phyloP scores from a whole-genome alignment of 1,139 yeast genomes.

The Scheffersomyces titani region DNA sequence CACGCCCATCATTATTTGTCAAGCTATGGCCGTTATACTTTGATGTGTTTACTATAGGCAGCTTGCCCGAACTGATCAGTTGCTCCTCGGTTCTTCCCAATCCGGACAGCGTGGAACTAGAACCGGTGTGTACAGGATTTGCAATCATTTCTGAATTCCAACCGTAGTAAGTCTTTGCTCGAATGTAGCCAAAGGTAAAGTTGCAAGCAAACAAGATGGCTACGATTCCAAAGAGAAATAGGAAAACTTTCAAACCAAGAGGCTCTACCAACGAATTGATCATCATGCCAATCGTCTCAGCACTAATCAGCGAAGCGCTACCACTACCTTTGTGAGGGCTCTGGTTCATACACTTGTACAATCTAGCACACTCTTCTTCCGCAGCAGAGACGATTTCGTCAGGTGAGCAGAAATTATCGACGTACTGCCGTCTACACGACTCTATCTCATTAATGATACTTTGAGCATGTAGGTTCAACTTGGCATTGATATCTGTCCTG shows the following conservation, averaged over 20 bases:
- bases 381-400: slow-evolving; percentile 61
- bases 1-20: neutral
- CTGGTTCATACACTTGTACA: slow-evolving; percentile 65
- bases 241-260: slow-evolving; percentile 56
- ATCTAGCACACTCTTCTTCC: slow-evolving; percentile 54
- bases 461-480: slow-evolving; percentile 42
- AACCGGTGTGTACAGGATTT: neutral
- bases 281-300: slow-evolving; percentile 62
- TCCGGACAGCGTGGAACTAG: neutral
- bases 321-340: slow-evolving; percentile 46
- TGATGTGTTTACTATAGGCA: neutral
- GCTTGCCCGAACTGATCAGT: neutral
- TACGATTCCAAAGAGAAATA: slow-evolving; percentile 35
- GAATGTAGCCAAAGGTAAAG: slow-evolving; percentile 44
- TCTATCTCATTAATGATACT: slow-evolving; percentile 41
- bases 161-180: slow-evolving; percentile 50
- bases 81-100: neutral
- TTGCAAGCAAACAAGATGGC: slow-evolving; percentile 37
- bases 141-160: neutral
- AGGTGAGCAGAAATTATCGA: slow-evolving; percentile 58
- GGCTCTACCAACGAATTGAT: slow-evolving; percentile 68
- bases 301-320: slow-evolving; percentile 54
- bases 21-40: neutral
- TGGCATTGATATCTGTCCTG: slow-evolving; percentile 52
- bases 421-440: slow-evolving; percentile 51